phyloP scores from a whole-genome alignment of 768 basidiomycete genomes.

The Hericium rajendrae region DNA sequence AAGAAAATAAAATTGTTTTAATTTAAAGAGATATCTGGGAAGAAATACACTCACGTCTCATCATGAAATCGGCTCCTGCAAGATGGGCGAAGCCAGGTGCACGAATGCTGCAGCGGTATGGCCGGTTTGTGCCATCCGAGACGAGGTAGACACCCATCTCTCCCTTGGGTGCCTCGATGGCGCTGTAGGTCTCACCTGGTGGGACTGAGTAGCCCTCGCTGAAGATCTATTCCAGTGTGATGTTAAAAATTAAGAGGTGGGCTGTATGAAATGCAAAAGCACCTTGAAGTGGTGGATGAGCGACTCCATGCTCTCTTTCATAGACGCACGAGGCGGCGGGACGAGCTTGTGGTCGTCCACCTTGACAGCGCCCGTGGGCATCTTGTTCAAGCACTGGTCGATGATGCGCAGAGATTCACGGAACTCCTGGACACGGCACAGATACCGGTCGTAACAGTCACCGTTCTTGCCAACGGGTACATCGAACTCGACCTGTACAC shows the following conservation, averaged over 20 bases:
- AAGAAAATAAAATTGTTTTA: neutral
- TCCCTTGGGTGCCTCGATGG: slow-evolving; percentile 97
- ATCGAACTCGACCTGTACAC: slow-evolving; percentile 81
- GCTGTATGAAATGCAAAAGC: neutral
- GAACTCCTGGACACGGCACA: slow-evolving; percentile 98
- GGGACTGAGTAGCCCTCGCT: slow-evolving; percentile 96
- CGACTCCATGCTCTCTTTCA: slow-evolving; percentile 99
- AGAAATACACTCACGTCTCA: slow-evolving; percentile 59
- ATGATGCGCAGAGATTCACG: slow-evolving; percentile 89
- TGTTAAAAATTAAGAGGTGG: neutral
- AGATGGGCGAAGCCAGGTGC: slow-evolving; percentile 95
- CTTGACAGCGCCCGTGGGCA: slow-evolving; percentile 85
- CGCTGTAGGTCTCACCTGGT: slow-evolving; percentile 90
- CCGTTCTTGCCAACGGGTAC: slow-evolving; percentile 95
- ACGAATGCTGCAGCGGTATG: slow-evolving; percentile 95
- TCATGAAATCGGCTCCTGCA: slow-evolving; percentile 96
- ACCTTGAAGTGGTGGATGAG: slow-evolving; percentile 99
- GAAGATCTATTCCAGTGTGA: slow-evolving; percentile 71
- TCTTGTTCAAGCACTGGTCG: slow-evolving; percentile 90
- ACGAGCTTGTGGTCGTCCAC: slow-evolving; percentile 97
- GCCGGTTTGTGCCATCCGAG: slow-evolving; percentile 94
- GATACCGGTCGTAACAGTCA: slow-evolving; percentile 96
- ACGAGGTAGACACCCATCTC: slow-evolving; percentile 99
- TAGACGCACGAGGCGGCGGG: slow-evolving; percentile 90
- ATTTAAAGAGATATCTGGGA: neutral